Conservation (phyloP, 2,329 filamentous ascomycete genomes). For the Cytospora paraplurivora region DNA sequence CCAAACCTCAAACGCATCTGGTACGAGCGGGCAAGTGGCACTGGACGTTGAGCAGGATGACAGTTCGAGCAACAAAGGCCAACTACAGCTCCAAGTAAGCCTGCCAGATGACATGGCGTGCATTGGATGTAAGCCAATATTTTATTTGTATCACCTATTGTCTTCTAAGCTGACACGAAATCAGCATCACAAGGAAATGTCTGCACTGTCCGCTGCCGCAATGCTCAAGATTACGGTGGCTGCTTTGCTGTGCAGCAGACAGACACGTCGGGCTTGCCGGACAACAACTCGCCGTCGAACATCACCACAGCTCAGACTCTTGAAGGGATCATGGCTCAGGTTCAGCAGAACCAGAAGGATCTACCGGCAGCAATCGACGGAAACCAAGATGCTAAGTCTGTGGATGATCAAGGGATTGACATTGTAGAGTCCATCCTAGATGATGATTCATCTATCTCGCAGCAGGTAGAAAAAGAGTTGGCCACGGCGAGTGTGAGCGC, state of each 20-base stretch:
- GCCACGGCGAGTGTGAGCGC: neutral
- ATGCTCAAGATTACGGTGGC: constrained; percentile 54
- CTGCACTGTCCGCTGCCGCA: constrained; percentile 58
- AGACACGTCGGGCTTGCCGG: constrained; percentile 41
- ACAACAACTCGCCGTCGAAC: constrained; percentile 43
- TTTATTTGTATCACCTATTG: neutral
- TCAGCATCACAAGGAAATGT: constrained; percentile 56
- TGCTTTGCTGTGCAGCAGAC: constrained; percentile 57
- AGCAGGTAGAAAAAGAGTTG: constrained; percentile 10
- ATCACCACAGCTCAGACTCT: constrained; percentile 49
- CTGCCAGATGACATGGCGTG: constrained; percentile 51
- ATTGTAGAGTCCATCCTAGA: constrained; percentile 20
- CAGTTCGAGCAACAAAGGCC: constrained; percentile 52
- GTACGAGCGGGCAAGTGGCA: constrained; percentile 44
- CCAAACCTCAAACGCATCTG: constrained; percentile 45
- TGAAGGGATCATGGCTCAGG: constrained; percentile 47
- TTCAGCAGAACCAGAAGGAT: constrained; percentile 52
- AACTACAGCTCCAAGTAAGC: constrained; percentile 46
- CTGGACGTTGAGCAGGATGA: constrained; percentile 49
- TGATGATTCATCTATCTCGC: constrained; percentile 12
- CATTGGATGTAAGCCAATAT: constrained; percentile 46
- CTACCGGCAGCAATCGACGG: constrained; percentile 48
- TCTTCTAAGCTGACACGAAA: neutral
- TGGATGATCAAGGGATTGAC: constrained; percentile 32
- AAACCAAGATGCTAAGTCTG: constrained; percentile 42